These are phyloP conservation scores for Hawksworthiomyces lignivorus DNA, from an alignment of 2,329 filamentous ascomycete genomes.

Conservation along the genomic window DNA sequence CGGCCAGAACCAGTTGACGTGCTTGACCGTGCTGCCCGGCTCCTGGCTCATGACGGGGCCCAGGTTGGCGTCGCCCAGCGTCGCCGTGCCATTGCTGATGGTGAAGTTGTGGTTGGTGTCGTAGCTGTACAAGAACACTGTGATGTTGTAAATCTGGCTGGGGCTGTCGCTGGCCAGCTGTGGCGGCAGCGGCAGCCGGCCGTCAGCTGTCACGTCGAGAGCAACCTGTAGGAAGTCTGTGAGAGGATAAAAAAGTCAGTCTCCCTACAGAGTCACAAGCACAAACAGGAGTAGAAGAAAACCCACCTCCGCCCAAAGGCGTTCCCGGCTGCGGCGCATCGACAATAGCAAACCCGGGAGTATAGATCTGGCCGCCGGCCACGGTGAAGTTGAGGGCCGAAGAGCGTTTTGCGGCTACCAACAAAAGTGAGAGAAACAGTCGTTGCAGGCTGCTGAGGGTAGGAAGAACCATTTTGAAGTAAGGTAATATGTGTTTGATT, in stretches of 20 bases:
- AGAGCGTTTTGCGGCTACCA: too few species aligned
- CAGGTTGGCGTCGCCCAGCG: conserved; percentile 48
- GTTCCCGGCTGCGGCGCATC: conserved; percentile 59
- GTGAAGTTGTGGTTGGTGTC: conserved; percentile 59
- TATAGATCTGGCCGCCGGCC: conserved; percentile 59
- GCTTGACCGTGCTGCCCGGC: conserved; percentile 61
- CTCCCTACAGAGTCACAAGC: too few species aligned
- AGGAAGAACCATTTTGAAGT: too few species aligned
- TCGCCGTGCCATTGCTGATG: conserved; percentile 54
- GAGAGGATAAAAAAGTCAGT: not conserved
- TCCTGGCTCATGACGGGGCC: conserved; percentile 59
- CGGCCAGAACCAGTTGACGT: conserved; percentile 66
- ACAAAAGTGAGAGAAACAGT: too few species aligned
- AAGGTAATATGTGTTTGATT: too few species aligned
- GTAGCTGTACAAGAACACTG: conserved; percentile 60
- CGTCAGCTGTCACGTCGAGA: conserved; percentile 59
- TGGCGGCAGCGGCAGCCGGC: conserved; percentile 52
- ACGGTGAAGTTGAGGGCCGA: conserved; percentile 45
- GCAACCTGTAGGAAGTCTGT: conserved; percentile 53
- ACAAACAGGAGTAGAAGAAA: not conserved
- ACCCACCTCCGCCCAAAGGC: conserved; percentile 54
- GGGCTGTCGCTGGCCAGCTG: conserved; percentile 40
- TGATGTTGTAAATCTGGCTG: conserved; percentile 55
- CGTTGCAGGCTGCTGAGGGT: too few species aligned
- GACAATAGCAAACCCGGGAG: conserved; percentile 59